These are phyloP conservation scores for Phytophthora uliginosa DNA, from an alignment of 352 stramenopile genomes.

Conservation along the genomic window DNA sequence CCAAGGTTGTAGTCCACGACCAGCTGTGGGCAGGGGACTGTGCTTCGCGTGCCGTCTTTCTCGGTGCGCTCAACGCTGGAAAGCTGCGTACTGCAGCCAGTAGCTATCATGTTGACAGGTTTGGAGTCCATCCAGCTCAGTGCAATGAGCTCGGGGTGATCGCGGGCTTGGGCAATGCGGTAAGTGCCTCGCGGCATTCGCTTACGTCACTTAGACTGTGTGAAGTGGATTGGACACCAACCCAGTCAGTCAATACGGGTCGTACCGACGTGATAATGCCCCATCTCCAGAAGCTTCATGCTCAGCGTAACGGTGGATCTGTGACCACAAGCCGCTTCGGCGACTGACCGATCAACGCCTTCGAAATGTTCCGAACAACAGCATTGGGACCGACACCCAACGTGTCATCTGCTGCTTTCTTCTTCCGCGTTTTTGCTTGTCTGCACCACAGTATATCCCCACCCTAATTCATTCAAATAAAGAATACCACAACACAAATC, in stretches of 20 bases:
- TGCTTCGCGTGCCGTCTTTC: neutral
- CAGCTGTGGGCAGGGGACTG: neutral
- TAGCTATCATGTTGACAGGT: slow-evolving; percentile 25
- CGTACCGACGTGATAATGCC: slow-evolving; percentile 20
- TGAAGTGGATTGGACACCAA: slow-evolving; percentile 25
- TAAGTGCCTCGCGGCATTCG: slow-evolving; percentile 14
- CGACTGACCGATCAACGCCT: slow-evolving; percentile 8
- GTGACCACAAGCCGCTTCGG: slow-evolving; percentile 17
- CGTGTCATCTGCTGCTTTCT: neutral
- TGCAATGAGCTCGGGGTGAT: slow-evolving; percentile 14
- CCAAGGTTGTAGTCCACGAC: neutral
- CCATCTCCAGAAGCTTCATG: slow-evolving; percentile 23
- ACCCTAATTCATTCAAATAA: neutral
- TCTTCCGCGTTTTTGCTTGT: neutral
- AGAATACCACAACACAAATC: neutral
- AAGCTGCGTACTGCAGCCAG: slow-evolving; percentile 13
- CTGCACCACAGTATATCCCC: neutral
- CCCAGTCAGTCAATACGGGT: slow-evolving; percentile 15
- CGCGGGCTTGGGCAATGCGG: slow-evolving; percentile 7
- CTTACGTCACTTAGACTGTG: slow-evolving; percentile 16
- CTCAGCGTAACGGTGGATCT: slow-evolving; percentile 11
- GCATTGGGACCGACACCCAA: slow-evolving; percentile 2
- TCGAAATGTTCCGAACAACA: slow-evolving; percentile 18
- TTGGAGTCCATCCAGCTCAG: slow-evolving; percentile 24
- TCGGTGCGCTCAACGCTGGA: slow-evolving; percentile 7